Base-by-base conservation (phyloP, 116 monocot species). In the Trichopus zeylanicus region DNA sequence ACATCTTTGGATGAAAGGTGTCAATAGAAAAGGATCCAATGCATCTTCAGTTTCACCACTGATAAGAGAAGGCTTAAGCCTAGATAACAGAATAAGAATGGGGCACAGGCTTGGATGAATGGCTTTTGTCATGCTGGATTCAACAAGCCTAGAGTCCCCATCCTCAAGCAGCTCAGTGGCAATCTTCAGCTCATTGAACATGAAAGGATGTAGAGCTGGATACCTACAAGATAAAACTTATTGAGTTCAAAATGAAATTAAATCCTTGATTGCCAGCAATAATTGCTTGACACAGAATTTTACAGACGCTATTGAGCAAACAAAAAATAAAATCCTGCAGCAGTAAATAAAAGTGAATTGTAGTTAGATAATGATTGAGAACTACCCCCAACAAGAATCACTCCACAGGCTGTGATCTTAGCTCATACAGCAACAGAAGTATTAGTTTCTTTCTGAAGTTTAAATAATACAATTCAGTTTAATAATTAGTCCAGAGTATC, bases 101-200 rank as follows among this genome's bases (percentile, higher is more conserved):
- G 92, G 99, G n/a, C 86, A 99, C 72, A 99, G 63, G 65, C 99
- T 99, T 59, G 99, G 99, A 52, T 92, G 99, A 71, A 99, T 81
- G 32, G 88, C 68, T 62, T 82, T 92, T 62, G 80, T 57, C 20
- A 88, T 83, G 69, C 67, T 78, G 12, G 78, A 76, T 65, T 74
- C 74, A 23, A 55, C 48, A 63, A 68, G 59, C 26, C 53, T 65
- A 27, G 67, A 66, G 32, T 32, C 32, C 51, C 75, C 75, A 72
- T 82, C 67, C 20, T 51, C 68, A 25, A 86, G 83, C 19, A 74
- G 64, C 48, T 85, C 69, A 0, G 99, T 86, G 7, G 88, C 92
- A 48, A 83, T 74, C 59, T 80, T 80, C 68, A 99, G 75, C 70
- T 92, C 86, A 53, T 58, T 64, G 27, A 74, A 78, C 34, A 92